Conservation (phyloP, 2,329 filamentous ascomycete species). For the Aurifilum marmelostoma region DNA sequence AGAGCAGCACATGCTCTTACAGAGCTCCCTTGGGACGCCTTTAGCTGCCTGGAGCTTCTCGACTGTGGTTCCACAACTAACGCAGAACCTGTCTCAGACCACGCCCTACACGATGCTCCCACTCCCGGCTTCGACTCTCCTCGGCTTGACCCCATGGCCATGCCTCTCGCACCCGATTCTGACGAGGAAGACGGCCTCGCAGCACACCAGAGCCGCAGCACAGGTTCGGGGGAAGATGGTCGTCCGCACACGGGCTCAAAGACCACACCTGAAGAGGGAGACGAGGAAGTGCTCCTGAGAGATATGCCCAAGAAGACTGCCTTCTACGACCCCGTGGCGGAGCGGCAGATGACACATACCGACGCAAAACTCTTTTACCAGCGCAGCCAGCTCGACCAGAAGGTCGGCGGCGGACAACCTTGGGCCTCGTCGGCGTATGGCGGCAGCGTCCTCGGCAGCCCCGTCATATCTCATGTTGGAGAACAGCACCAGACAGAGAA, state of each 20-base stretch:
- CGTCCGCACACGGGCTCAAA: slow-evolving; percentile 19
- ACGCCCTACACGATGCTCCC: slow-evolving; percentile 35
- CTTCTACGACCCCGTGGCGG: slow-evolving; percentile 90
- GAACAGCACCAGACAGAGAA: slow-evolving; percentile 20
- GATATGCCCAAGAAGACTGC: slow-evolving; percentile 73
- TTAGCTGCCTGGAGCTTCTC: not conserved
- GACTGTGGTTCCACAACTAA: slow-evolving; percentile 8
- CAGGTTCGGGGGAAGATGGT: slow-evolving; percentile 38
- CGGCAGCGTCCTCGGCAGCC: slow-evolving; percentile 51
- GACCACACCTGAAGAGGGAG: slow-evolving; percentile 31
- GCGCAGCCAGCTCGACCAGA: slow-evolving; percentile 71
- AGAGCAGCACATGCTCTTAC: not conserved
- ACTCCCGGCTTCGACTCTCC: slow-evolving; percentile 42
- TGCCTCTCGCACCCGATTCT: slow-evolving; percentile 40
- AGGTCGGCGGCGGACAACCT: slow-evolving; percentile 38
- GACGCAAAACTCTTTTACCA: slow-evolving; percentile 98
- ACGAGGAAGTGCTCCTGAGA: slow-evolving; percentile 61
- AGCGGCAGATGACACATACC: slow-evolving; percentile 91
- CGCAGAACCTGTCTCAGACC: slow-evolving; percentile 31
- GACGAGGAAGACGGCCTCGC: slow-evolving; percentile 43
- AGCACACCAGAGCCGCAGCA: slow-evolving; percentile 37
- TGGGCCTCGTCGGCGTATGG: slow-evolving; percentile 42
- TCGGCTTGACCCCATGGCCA: slow-evolving; percentile 37
- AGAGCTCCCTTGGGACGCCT: slow-evolving; percentile 11
- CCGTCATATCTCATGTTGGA: slow-evolving; percentile 40